Conservation (phyloP, 2,329 filamentous ascomycete genomes). For the Paecilomyces dactylethromorphus region DNA sequence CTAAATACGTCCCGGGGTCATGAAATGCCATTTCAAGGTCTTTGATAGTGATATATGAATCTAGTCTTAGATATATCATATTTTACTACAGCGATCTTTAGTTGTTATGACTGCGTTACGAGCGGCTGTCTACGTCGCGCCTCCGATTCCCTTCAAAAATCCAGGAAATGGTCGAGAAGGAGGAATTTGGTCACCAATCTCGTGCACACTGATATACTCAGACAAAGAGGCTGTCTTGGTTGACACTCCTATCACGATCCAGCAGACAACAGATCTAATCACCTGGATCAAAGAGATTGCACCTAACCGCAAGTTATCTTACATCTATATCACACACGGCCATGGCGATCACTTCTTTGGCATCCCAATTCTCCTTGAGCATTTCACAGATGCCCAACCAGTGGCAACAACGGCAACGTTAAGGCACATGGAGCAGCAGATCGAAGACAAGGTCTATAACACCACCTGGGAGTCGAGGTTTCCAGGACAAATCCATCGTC, state of each 20-base stretch:
- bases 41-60: too few relatives aligned
- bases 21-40: too few relatives aligned
- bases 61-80: too few relatives aligned
- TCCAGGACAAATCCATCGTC: too few relatives aligned
- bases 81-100: too few relatives aligned
- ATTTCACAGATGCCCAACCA: conserved; percentile 18
- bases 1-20: too few relatives aligned
- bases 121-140: too few relatives aligned
- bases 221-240: conserved; percentile 30
- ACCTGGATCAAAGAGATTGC: conserved; percentile 31
- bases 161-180: too few relatives aligned
- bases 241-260: conserved; percentile 25
- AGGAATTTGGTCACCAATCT: conserved; percentile 1
- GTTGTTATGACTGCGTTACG: too few relatives aligned
- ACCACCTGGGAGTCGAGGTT: too few relatives aligned
- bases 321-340: conserved; percentile 39
- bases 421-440: conserved; percentile 13
- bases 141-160: too few relatives aligned
- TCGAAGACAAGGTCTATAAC: neutral
- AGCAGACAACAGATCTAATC: conserved; percentile 23
- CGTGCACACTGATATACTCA: conserved; percentile 17
- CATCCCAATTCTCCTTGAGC: conserved; percentile 17
- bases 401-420: conserved; percentile 14
- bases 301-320: conserved; percentile 18
- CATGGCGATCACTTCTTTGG: conserved; percentile 39